phyloP scores from a whole-genome alignment of 2,329 filamentous ascomycete genomes.

The Penicillium sp. region DNA sequence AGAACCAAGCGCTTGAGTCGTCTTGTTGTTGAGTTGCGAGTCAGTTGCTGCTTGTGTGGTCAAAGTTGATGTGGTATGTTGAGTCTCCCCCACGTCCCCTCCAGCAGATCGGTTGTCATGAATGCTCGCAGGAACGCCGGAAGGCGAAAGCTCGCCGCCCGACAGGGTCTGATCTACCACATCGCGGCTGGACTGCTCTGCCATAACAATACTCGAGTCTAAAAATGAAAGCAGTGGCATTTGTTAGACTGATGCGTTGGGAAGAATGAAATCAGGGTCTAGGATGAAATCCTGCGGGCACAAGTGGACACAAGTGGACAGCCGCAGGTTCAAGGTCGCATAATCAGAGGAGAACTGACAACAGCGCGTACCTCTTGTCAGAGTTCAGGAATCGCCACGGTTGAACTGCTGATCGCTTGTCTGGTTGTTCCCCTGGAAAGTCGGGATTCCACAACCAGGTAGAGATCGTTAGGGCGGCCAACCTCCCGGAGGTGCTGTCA shows the following conservation, averaged over 20 bases:
- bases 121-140: constrained; percentile 67
- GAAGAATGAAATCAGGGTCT: constrained; percentile 17
- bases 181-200: constrained; percentile 71
- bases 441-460: constrained; percentile 40
- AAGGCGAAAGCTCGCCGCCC: constrained; percentile 65
- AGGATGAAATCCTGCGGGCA: constrained; percentile 19
- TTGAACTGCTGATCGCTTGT: constrained; percentile 42
- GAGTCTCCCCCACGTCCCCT: constrained; percentile 51
- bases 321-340: constrained; percentile 22
- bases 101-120: constrained; percentile 58
- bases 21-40: constrained; percentile 31
- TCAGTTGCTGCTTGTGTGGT: constrained; percentile 33
- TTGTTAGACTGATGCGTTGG: constrained; percentile 34
- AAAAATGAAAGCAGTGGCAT: constrained; percentile 37
- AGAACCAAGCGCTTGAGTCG: constrained; percentile 23
- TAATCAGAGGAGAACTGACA: constrained; percentile 22
- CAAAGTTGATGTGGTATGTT: constrained; percentile 44
- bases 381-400: constrained; percentile 48
- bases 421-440: constrained; percentile 37
- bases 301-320: constrained; percentile 15
- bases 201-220: constrained; percentile 68
- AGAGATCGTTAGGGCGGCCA: constrained; percentile 33
- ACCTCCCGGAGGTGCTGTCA: constrained; percentile 26
- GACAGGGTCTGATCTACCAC: constrained; percentile 72
- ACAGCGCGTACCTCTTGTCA: constrained; percentile 47